Evolutionary conservation across 441 rosid genomes (phyloP).

Genomic region (Brassica balearica): DNA sequence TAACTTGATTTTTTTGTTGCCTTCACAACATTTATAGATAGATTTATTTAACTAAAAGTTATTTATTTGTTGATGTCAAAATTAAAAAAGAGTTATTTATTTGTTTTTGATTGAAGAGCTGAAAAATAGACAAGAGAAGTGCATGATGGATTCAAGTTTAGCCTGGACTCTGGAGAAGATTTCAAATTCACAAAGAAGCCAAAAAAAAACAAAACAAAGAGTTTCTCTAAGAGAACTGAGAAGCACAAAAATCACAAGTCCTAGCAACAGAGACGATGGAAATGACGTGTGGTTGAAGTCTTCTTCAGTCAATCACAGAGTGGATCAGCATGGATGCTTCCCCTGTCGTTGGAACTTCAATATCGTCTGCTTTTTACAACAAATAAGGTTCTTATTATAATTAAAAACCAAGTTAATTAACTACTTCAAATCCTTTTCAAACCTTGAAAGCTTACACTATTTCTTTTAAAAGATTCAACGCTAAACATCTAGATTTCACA

Average conservation of each 20-base stretch:
- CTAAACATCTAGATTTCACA: not conserved
- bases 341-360: slow-evolving; percentile 64
- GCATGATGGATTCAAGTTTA: not conserved
- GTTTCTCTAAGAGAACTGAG: not conserved
- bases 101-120: not conserved
- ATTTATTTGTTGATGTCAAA: too few species aligned
- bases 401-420: not conserved
- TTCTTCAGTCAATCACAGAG: slow-evolving; percentile 51
- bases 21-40: not conserved
- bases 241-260: not conserved
- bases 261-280: not conserved
- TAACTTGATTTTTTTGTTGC: not conserved
- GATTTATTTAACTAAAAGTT: not conserved
- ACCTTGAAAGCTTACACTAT: not conserved
- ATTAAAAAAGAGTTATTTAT: too few species aligned
- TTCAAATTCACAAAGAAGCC: not conserved
- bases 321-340: slow-evolving; percentile 80
- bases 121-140: not conserved
- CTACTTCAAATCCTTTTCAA: not conserved
- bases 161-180: not conserved
- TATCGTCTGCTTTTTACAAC: slow-evolving; percentile 47
- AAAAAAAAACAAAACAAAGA: not conserved
- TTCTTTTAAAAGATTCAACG: not conserved
- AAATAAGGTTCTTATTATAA: not conserved
- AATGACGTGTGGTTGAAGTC: slow-evolving; percentile 14